Base-by-base conservation (phyloP, 257 asterid genomes). In the Echium plantagineum region DNA sequence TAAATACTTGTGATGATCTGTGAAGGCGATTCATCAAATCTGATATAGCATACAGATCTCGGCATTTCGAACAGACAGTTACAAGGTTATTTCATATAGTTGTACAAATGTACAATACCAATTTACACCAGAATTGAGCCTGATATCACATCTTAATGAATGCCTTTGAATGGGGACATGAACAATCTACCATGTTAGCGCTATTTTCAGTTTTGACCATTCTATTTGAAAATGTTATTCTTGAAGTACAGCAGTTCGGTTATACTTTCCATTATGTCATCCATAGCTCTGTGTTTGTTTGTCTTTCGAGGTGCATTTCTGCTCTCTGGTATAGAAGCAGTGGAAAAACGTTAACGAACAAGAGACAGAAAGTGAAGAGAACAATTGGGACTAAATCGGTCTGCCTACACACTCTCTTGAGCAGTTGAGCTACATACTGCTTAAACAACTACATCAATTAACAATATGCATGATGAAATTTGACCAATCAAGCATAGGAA, bases 181-280 rank as follows among this genome's bases (percentile, higher is more conserved):
- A 35, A 35, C 46, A 35, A 35, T 12, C 13, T 10, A 42, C 12
- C 17, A 13, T 42, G 49, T 12, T 12, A 0, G 1, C 15, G 49
- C 15, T 42, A 42, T 42, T n/a, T 3, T 84, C 80, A 83, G 63
- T 78, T 79, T 70, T 52, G 81, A 9, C 75, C 66, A 73, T 68
- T 82, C 52, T 71, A 57, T 77, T 84, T 90, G 64, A 90, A 90
- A 57, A 90, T 90, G 77, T 76, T 65, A 57, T 84, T 85, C 82
- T 86, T 86, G 85, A 68, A 86, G 82, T 71, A 90, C 55, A 76
- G 79, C 15, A 89, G 95, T 64, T 89, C 93, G 18, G 86, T 86
- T 63, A 90, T 86, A 75, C 95, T 90, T 79, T 90, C 95, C 77
- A 72, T 86, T 65, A 90, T 90, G 77, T 90, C 97, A 69, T 86